These are phyloP conservation scores for Millerago galiae DNA, from an alignment of 805 yeast species.

Conservation along the genomic window DNA sequence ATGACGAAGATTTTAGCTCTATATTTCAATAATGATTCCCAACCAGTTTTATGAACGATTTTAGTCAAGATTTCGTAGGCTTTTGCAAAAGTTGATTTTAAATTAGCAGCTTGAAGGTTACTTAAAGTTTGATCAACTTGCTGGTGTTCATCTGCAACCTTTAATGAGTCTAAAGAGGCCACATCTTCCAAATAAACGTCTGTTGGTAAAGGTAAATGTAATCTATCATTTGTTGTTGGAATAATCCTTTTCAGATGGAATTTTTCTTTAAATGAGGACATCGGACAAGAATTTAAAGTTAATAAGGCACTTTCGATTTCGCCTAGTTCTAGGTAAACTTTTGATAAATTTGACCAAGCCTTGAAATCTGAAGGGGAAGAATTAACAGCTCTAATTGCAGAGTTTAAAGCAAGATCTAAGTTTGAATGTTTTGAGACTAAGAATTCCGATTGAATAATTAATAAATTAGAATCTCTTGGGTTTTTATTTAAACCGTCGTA, in stretches of 20 bases:
- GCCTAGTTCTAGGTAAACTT: conserved; percentile 53
- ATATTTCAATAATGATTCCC: conserved; percentile 58
- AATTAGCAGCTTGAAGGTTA: conserved; percentile 62
- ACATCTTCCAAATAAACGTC: conserved; percentile 71
- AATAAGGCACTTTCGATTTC: conserved; percentile 68
- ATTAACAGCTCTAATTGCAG: conserved; percentile 60
- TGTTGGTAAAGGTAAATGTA: conserved; percentile 71
- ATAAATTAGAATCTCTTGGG: conserved; percentile 49
- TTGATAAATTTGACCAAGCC: conserved; percentile 66
- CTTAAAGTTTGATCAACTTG: conserved; percentile 55
- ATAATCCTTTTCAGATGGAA: conserved; percentile 55
- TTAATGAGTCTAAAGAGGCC: conserved; percentile 56
- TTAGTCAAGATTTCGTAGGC: conserved; percentile 59
- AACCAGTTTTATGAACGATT: conserved; percentile 60
- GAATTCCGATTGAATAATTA: conserved; percentile 52
- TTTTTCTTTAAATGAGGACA: conserved; percentile 63
- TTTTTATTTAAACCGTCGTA: conserved; percentile 41
- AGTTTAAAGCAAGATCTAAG: conserved; percentile 49
- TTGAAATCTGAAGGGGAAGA: conserved; percentile 69
- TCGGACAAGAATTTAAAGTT: conserved; percentile 74
- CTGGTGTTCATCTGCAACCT: conserved; percentile 59
- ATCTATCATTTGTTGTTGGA: conserved; percentile 42
- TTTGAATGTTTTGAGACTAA: conserved; percentile 43
- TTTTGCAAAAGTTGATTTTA: conserved; percentile 50
- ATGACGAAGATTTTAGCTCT: conserved; percentile 64